Base-by-base conservation (phyloP, 2,329 filamentous ascomycete genomes). In the Fusarium sarcochroum region DNA sequence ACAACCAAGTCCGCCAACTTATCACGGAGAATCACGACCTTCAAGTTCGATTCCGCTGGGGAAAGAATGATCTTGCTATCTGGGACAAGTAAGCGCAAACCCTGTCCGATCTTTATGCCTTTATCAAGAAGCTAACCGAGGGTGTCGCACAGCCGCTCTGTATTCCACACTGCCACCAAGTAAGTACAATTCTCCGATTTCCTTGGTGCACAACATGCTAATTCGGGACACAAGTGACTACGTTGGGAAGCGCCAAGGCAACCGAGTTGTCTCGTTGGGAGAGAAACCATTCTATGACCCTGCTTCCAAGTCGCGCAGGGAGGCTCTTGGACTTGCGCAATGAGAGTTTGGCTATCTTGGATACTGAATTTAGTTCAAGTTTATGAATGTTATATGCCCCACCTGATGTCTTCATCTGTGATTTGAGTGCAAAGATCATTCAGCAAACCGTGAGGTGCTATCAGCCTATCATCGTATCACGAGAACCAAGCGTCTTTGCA, bases 161-260 rank as follows among this genome's bases (percentile, higher is more conserved):
- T 69, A 50, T 67, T 47, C 15, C 59, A 72, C 64, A 50, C 56
- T 20, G 49, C 52, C 49, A 44, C 61, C 46, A 64, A 65, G 58
- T 69, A 50, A 64, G 64, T 63, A 4, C 48, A 72, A 69, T 55
- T 56, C 41, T 59, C 59, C 63, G 66, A 73, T 48, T 20, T 8
- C 27, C 20, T 32, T 6, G 41, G 27, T 6, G 25, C n/a, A 47
- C 54, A 18, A 15, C 49, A 27, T 58, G 7, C 54, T 60, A 27
- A 63, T 21, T 18, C 7, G 50, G 32, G n/a, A n/a, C 23, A 44
- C 41, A 49, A 56, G 70, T 47, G 57, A 56, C 46, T 51, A 48
- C n/a, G 44, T 50, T 25, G 60, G 60, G 15, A 58, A 68, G 34
- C 23, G 50, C 38, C 55, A 70, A 51, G 48, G 41, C n/a, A 66